Conservation (phyloP, 495 filamentous ascomycete species). For the Extremus antarcticus region DNA sequence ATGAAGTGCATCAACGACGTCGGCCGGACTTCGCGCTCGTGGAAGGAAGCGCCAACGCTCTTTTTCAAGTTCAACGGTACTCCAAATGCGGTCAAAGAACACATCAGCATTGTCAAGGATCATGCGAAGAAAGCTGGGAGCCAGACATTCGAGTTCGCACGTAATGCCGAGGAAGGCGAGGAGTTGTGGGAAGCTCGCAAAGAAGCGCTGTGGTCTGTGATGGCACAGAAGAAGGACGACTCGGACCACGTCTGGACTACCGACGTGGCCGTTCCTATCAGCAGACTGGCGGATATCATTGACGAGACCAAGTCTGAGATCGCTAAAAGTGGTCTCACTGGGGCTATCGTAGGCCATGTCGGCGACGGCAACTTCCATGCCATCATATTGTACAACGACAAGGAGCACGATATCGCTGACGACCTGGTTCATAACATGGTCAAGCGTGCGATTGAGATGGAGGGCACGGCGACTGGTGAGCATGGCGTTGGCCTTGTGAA, state of each 20-base stretch:
- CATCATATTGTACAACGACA: conserved; percentile 61
- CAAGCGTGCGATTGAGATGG: conserved; percentile 69
- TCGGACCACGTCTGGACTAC: conserved; percentile 70
- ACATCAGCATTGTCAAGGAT: conserved; percentile 58
- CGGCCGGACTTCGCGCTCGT: conserved; percentile 57
- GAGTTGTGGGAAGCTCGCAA: conserved; percentile 86
- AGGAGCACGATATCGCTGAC: conserved; percentile 52
- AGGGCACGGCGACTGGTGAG: conserved; percentile 76
- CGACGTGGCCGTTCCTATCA: conserved; percentile 74
- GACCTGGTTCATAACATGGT: conserved; percentile 74
- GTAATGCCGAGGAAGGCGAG: conserved; percentile 51
- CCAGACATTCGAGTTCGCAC: conserved; percentile 70
- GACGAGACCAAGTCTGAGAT: conserved; percentile 69
- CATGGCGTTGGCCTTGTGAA: conserved; percentile 76
- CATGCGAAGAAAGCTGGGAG: conserved; percentile 53
- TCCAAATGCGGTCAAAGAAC: conserved; percentile 63
- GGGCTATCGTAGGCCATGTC: conserved; percentile 70
- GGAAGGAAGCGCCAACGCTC: conserved; percentile 72
- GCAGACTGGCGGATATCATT: conserved; percentile 59
- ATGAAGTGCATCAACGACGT: conserved; percentile 85
- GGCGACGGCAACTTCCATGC: conserved; percentile 80
- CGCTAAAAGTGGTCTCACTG: conserved; percentile 51
- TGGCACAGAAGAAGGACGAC: conserved; percentile 47
- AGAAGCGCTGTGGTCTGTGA: conserved; percentile 49
- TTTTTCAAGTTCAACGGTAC: conserved; percentile 95